Base-by-base conservation (phyloP, 2,329 filamentous ascomycete species). In the Colletotrichum echinochloae region DNA sequence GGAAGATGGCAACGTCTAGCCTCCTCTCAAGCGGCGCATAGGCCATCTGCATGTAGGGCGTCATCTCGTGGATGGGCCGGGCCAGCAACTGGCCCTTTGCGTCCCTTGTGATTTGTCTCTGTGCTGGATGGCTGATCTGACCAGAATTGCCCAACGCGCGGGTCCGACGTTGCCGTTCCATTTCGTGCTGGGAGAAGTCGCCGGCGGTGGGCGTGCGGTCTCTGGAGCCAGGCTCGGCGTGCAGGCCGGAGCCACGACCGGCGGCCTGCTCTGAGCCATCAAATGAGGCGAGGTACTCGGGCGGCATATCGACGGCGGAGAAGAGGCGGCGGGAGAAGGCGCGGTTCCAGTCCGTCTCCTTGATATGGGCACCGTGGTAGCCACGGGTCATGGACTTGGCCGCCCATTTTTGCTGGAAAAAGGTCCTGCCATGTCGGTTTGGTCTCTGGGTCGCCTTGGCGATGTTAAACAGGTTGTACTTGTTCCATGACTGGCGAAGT, bases 321-420 rank as follows among this genome's bases (percentile, higher is more conserved):
- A 92, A 89, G 71, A 97, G 86, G 75, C 92, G 91, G 74, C 92
- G 89, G 75, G 89, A 91, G 84, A 99, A 99, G 88, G 97, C 95
- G 79, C 93, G 92, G 82, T 93, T 88, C 96, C 96, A 99, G 84
- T 96, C 92, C 79, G 92, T 91, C 85, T 99, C 96, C 74, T 91
- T 90, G 75, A 99, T 91, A 79, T 97, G 94, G 80, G 98, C 95
- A 81, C 95, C 96, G 83, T 99, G 96, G 82, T 98, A 99, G 73
- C 88, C 91, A 75, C 96, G 91, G 51, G 94, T 89, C 74, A 91
- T 81, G 28, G 94, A 90, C 83, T 99, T 99, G 77, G 95, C 93
- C 1, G 83, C 82, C 95, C 95, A 99, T 91, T 99, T 99, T 83
- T 98, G 95, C 86, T 98, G 95, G 88, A 97, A 99, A 84, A 96